Evolutionary conservation across 2,329 filamentous ascomycete genomes (phyloP).

Genomic region (Pseudogymnoascus sp.): DNA sequence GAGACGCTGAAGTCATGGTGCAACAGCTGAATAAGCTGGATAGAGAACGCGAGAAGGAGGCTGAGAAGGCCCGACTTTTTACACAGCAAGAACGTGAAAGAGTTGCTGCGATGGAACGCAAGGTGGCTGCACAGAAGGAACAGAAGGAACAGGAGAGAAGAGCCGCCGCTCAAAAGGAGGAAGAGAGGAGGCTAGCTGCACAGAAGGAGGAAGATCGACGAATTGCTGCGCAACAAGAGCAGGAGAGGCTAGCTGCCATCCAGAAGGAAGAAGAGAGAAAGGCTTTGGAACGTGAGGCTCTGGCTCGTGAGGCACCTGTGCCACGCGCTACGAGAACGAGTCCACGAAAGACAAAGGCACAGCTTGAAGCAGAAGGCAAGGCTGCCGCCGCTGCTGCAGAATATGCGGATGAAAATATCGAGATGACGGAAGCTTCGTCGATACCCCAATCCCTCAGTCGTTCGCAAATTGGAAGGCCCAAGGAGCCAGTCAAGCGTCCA

Average conservation of each 20-base stretch:
- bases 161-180: slow-evolving; percentile 42
- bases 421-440: slow-evolving; percentile 50
- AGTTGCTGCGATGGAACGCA: slow-evolving; percentile 47
- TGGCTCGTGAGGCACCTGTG: slow-evolving; percentile 30
- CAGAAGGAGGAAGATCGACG: background rate
- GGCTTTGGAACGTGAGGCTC: slow-evolving; percentile 19
- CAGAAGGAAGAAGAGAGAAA: slow-evolving; percentile 49
- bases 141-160: slow-evolving; percentile 4
- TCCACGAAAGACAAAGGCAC: slow-evolving; percentile 44
- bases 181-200: slow-evolving; percentile 35
- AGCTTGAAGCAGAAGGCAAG: slow-evolving; percentile 29
- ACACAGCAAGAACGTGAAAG: slow-evolving; percentile 50
- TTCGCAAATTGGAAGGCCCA: slow-evolving; percentile 43
- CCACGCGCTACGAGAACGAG: slow-evolving; percentile 44
- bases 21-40: slow-evolving; percentile 59
- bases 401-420: slow-evolving; percentile 39
- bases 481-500: slow-evolving; percentile 50
- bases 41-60: slow-evolving; percentile 63
- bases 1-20: slow-evolving; percentile 55
- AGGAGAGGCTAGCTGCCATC: slow-evolving; percentile 48
- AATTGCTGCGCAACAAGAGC: slow-evolving; percentile 33
- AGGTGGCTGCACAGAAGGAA: slow-evolving; percentile 35
- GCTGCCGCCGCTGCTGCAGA: slow-evolving; percentile 30
- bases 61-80: slow-evolving; percentile 58
- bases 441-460: slow-evolving; percentile 57